Percentiles rank a stretch among this genome's conserved stretches.
Evolutionary conservation across 2,329 filamentous ascomycete genomes (phyloP).

Genomic region (Neonectria faginata): DNA sequence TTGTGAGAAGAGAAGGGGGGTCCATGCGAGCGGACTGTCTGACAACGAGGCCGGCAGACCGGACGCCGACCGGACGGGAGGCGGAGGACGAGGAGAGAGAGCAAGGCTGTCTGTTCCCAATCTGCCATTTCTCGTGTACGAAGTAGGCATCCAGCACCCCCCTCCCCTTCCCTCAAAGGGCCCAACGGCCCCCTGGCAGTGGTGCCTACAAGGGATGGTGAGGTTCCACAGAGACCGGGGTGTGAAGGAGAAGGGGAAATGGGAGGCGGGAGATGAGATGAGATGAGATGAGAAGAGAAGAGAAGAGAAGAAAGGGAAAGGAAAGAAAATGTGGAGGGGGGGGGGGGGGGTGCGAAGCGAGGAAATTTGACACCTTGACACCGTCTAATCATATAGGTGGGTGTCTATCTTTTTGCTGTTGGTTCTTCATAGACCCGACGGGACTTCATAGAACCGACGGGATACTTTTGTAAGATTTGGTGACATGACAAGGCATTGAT

Average conservation of each 20-base stretch:
- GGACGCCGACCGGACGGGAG: background rate
- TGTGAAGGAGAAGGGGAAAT: slow-evolving; percentile 26
- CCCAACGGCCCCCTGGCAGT: slow-evolving; percentile 9
- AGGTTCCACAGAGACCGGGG: slow-evolving; percentile 41
- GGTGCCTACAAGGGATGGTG: slow-evolving; percentile 26
- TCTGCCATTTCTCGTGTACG: slow-evolving; percentile 16
- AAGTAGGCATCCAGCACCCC: slow-evolving; percentile 30
- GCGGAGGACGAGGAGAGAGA: background rate
- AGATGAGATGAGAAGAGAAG: slow-evolving; percentile 18
- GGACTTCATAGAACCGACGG: background rate
- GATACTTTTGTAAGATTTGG: background rate
- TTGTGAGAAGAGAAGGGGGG: slow-evolving; percentile 15
- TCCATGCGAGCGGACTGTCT: background rate
- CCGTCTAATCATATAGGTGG: slow-evolving; percentile 22
- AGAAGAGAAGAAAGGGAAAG: background rate
- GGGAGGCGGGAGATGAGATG: slow-evolving; percentile 36
- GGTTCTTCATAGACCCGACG: background rate
- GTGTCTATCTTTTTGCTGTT: slow-evolving; percentile 21
- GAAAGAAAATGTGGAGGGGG: slow-evolving; percentile 29
- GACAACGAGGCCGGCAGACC: background rate
- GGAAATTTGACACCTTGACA: slow-evolving; percentile 38
- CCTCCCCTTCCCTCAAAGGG: background rate
- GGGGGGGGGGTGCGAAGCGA: slow-evolving; percentile 34
- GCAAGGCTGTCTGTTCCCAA: slow-evolving; percentile 7
- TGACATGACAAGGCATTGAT: slow-evolving; percentile 18